Evolutionary conservation across 768 basidiomycete species (phyloP).

Genomic region (Auricularia heimuer): DNA sequence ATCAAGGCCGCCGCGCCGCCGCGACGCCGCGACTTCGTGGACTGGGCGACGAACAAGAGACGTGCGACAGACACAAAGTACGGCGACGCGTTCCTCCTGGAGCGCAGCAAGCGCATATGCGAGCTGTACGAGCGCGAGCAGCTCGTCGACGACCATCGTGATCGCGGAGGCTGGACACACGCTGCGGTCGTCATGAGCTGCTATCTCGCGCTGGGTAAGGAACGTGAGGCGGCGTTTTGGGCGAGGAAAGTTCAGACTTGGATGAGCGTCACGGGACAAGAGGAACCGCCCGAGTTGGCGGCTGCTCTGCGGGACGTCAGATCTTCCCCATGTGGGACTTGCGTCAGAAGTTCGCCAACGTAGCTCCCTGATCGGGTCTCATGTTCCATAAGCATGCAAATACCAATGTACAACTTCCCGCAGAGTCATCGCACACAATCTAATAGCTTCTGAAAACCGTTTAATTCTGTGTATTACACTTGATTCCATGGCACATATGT

Average conservation of each 20-base stretch:
- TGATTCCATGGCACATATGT: too few species aligned
- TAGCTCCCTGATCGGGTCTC: too few species aligned
- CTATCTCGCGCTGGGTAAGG: neutral
- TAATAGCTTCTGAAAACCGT: too few species aligned
- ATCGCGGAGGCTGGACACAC: neutral
- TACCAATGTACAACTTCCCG: too few species aligned
- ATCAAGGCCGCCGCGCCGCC: neutral
- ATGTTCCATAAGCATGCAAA: too few species aligned
- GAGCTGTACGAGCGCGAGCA: neutral
- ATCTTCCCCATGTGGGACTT: too few species aligned
- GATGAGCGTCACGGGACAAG: neutral
- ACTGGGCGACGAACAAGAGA: neutral
- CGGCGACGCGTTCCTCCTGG: neutral
- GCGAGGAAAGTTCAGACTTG: neutral
- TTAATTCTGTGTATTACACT: too few species aligned
- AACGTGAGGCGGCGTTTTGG: neutral
- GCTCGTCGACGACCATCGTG: neutral
- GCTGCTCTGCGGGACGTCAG: too few species aligned
- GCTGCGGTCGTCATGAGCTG: neutral
- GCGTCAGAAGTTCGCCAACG: too few species aligned
- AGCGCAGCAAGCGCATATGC: neutral
- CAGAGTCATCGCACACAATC: too few species aligned
- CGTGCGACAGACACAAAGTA: neutral
- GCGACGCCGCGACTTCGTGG: neutral
- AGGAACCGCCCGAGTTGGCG: too few species aligned